A percentile compares a stretch with the other conserved stretches of the same genome.
phyloP scores from a whole-genome alignment of 345 rosid species.

The Euphorbia pulcherrima region DNA sequence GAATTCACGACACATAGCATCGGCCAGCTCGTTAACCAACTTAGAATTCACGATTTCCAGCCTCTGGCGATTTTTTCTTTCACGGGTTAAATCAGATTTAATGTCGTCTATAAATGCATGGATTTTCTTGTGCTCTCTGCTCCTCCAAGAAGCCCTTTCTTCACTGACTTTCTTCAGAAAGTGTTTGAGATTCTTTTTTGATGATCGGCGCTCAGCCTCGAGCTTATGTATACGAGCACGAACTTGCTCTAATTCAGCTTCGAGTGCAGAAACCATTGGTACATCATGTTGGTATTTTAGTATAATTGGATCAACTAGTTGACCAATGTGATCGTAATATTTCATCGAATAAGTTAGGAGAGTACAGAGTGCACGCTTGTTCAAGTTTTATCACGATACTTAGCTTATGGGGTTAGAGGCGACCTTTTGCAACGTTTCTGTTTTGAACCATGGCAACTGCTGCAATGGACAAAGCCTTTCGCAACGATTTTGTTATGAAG shows the following conservation, averaged over 20 bases:
- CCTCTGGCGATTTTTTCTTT: slow-evolving; percentile 65
- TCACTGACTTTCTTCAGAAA: slow-evolving; percentile 77
- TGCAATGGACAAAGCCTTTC: too few species aligned
- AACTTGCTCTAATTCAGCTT: slow-evolving; percentile 63
- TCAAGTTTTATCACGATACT: too few species aligned
- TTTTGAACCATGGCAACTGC: too few species aligned
- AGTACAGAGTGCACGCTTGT: too few species aligned
- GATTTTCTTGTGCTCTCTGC: slow-evolving; percentile 78
- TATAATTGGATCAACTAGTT: too few species aligned
- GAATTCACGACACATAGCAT: too few species aligned
- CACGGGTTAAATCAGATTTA: slow-evolving; percentile 59
- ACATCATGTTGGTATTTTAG: too few species aligned
- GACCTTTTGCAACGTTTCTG: too few species aligned
- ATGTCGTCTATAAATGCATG: slow-evolving; percentile 66
- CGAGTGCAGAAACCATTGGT: slow-evolving; percentile 58
- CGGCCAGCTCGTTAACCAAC: slow-evolving; percentile 74
- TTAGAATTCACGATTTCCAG: slow-evolving; percentile 64
- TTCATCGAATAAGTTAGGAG: too few species aligned
- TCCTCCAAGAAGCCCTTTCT: slow-evolving; percentile 77
- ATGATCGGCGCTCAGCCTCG: slow-evolving; percentile 62
- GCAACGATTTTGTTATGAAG: too few species aligned
- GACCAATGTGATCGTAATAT: too few species aligned
- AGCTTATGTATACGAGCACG: slow-evolving; percentile 53
- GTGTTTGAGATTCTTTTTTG: slow-evolving; percentile 78
- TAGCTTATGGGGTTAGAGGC: too few species aligned